These are phyloP conservation scores for Anthoceros angustus DNA, from an alignment of 225 moss, liverwort and hornwort species.

Conservation along the genomic window DNA sequence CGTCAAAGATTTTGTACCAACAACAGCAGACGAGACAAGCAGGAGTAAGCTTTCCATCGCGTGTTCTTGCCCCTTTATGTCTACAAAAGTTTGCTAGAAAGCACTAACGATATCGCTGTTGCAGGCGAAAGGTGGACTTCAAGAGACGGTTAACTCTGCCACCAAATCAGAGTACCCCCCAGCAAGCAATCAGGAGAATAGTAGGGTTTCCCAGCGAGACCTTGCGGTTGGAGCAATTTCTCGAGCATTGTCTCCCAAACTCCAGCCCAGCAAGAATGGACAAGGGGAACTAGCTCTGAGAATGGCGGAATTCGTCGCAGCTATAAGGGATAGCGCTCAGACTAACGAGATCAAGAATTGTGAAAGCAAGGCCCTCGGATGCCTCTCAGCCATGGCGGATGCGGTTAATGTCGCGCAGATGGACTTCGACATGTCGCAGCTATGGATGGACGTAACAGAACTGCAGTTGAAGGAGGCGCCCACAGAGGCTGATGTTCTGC, in stretches of 20 bases:
- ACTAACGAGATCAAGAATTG: constrained; percentile 27
- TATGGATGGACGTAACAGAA: constrained; percentile 34
- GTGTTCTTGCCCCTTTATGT: too few species aligned
- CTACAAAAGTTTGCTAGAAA: too few species aligned
- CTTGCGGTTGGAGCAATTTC: constrained; percentile 19
- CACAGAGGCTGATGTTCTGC: constrained; percentile 21
- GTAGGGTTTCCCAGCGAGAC: constrained; percentile 8
- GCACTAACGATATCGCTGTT: too few species aligned
- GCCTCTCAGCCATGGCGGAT: constrained; percentile 20
- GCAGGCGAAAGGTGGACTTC: too few species aligned
- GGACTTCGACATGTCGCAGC: constrained; percentile 19
- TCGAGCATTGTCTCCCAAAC: constrained; percentile 19
- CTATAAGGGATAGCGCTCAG: constrained; percentile 27
- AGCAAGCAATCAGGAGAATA: background rate
- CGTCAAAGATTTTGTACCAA: background rate
- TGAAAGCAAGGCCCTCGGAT: constrained; percentile 14
- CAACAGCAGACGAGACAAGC: background rate
- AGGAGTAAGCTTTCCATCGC: background rate
- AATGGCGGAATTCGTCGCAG: constrained; percentile 22
- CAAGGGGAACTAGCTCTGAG: constrained; percentile 27
- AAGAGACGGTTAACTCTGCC: too few species aligned
- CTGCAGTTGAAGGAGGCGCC: constrained; percentile 18
- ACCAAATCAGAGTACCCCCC: too few species aligned
- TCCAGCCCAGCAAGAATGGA: constrained; percentile 18
- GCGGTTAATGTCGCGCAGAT: constrained; percentile 19